A percentile compares a stretch with the other conserved stretches of the same genome.
These are phyloP conservation scores for Naganishia onofrii DNA, from an alignment of 768 basidiomycete genomes.

Conservation along the genomic window DNA sequence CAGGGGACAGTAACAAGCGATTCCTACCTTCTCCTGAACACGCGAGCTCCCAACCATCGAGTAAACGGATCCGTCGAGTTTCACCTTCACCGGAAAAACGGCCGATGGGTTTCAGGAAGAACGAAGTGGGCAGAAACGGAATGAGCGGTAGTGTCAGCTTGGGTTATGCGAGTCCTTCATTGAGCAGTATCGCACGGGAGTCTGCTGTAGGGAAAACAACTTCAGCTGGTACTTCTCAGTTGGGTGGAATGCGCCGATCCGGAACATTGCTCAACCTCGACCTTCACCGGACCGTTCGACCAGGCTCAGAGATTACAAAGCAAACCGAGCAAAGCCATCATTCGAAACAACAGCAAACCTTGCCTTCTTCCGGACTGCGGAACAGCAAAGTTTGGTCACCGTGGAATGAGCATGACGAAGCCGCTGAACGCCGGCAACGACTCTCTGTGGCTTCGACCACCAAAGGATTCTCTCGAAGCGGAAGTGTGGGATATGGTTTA, in stretches of 20 bases:
- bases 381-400: constrained; percentile 6
- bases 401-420: background rate
- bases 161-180: background rate
- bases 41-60: background rate
- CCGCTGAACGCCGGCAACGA: constrained; percentile 1
- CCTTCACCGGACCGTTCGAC: background rate
- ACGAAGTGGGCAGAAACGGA: background rate
- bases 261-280: constrained; percentile 20
- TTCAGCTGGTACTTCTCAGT: background rate
- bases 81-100: constrained; percentile 2
- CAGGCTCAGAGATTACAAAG: background rate
- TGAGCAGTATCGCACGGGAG: background rate
- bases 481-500: constrained; percentile 11
- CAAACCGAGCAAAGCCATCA: background rate
- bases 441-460: background rate
- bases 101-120: background rate
- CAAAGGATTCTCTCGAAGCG: constrained; percentile 1
- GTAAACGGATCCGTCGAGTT: constrained; percentile 5
- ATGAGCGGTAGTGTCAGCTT: constrained; percentile 7
- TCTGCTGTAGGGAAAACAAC: background rate
- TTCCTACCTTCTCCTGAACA: background rate
- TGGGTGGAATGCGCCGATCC: background rate
- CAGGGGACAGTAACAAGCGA: background rate
- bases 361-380: background rate
- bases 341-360: background rate